Conservation (phyloP, 768 basidiomycete genomes). For the Phylloporus arenicola region DNA sequence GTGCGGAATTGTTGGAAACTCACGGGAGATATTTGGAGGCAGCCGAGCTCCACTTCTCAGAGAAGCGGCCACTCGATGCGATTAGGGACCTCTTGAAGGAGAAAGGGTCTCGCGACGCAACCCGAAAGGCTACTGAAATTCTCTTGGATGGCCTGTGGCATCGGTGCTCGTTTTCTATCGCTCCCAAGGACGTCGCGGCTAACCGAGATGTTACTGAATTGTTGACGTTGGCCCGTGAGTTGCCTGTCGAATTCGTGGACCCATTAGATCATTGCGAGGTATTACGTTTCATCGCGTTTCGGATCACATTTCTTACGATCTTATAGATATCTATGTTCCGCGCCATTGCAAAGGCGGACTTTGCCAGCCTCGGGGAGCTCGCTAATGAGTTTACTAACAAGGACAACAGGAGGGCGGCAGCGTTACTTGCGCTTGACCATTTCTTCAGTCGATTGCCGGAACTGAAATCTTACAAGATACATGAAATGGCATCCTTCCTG, state of each 20-base stretch:
- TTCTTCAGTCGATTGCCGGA: conserved; percentile 3
- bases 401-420: not conserved
- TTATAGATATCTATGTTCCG: conserved; percentile 29
- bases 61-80: conserved; percentile 45
- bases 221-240: conserved; percentile 20
- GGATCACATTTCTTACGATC: not conserved
- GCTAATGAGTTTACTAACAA: conserved; percentile 25
- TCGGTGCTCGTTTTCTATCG: conserved; percentile 37
- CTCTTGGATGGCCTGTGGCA: conserved; percentile 46
- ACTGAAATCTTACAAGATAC: conserved; percentile 21
- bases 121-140: conserved; percentile 33
- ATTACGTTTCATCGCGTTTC: no score
- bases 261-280: conserved; percentile 10
- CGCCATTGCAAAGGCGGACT: conserved; percentile 25
- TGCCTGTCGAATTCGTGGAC: conserved; percentile 8
- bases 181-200: conserved; percentile 3
- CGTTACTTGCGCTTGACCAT: conserved; percentile 10
- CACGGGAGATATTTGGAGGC: conserved; percentile 44
- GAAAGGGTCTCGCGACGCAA: conserved; percentile 20
- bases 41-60: conserved; percentile 45
- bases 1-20: conserved; percentile 39
- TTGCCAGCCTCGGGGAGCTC: conserved; percentile 27
- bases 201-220: conserved; percentile 14
- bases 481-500: conserved; percentile 9
- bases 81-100: conserved; percentile 41